These are phyloP conservation scores for Amniculicola lignicola DNA, from an alignment of 495 filamentous ascomycete genomes.

Conservation along the genomic window DNA sequence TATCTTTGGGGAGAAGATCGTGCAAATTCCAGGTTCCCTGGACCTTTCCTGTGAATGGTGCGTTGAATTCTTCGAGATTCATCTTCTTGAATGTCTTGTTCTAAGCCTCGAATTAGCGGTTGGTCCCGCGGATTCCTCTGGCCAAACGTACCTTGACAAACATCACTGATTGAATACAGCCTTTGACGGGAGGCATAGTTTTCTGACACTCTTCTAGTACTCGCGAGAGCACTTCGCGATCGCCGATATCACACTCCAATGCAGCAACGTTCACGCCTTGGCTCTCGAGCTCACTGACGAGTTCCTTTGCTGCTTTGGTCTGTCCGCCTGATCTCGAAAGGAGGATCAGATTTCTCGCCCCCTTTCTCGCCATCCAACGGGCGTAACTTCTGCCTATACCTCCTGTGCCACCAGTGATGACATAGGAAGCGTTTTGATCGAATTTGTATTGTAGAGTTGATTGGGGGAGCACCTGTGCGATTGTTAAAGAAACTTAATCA, in stretches of 20 bases:
- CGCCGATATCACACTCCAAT: constrained; percentile 2
- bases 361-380: constrained; percentile 7
- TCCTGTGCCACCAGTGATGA: constrained; percentile 33
- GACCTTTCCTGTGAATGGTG: constrained; percentile 8
- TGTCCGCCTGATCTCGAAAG: constrained; percentile 7
- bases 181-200: constrained; percentile 11
- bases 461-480: too few relatives aligned
- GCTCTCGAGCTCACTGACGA: background rate
- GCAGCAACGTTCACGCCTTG: background rate
- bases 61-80: background rate
- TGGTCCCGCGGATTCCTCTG: too few relatives aligned
- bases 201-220: background rate
- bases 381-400: constrained; percentile 5
- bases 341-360: constrained; percentile 8
- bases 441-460: background rate
- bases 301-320: background rate
- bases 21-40: constrained; percentile 20
- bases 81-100: constrained; percentile 3
- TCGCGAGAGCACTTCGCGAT: background rate
- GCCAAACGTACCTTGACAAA: constrained; percentile 28
- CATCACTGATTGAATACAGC: constrained; percentile 22
- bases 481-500: too few relatives aligned
- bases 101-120: background rate
- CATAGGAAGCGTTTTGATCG: constrained; percentile 28
- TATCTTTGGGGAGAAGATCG: background rate